phyloP scores from a whole-genome alignment of 345 rosid species.

The Eutrema yunnanense region DNA sequence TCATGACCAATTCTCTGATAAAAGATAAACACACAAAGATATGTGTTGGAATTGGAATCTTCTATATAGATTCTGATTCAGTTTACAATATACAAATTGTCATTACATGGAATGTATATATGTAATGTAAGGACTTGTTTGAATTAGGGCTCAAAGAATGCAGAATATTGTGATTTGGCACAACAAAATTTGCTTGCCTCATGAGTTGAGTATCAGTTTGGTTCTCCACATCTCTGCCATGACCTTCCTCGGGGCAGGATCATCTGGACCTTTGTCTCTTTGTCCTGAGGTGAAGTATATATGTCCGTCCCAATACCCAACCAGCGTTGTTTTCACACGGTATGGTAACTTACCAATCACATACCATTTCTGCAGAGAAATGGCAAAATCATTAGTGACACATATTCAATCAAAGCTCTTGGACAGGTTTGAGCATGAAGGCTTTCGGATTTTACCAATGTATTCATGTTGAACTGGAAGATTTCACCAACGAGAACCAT shows the following conservation, averaged over 20 bases:
- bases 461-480: constrained; percentile 65
- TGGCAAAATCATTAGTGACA: neutral
- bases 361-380: constrained; percentile 65
- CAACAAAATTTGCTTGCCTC: constrained; percentile 10
- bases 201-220: constrained; percentile 49
- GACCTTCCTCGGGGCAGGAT: constrained; percentile 83
- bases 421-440: neutral
- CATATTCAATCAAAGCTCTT: neutral
- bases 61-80: constrained; percentile 13
- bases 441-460: constrained; percentile 40
- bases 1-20: neutral
- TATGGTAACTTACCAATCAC: constrained; percentile 80
- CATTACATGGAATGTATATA: constrained; percentile 14
- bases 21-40: neutral
- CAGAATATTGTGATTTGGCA: neutral
- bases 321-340: constrained; percentile 88
- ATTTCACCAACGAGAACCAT: constrained; percentile 89
- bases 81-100: constrained; percentile 20
- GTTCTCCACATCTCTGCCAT: constrained; percentile 91
- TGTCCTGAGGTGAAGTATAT: constrained; percentile 96
- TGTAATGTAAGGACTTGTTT: constrained; percentile 12
- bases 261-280: constrained; percentile 76
- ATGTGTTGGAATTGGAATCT: neutral
- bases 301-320: constrained; percentile 78
- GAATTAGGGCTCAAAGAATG: neutral